Evolutionary conservation across 495 filamentous ascomycete species (phyloP).

Genomic region (Talaromyces trachyspermus): DNA sequence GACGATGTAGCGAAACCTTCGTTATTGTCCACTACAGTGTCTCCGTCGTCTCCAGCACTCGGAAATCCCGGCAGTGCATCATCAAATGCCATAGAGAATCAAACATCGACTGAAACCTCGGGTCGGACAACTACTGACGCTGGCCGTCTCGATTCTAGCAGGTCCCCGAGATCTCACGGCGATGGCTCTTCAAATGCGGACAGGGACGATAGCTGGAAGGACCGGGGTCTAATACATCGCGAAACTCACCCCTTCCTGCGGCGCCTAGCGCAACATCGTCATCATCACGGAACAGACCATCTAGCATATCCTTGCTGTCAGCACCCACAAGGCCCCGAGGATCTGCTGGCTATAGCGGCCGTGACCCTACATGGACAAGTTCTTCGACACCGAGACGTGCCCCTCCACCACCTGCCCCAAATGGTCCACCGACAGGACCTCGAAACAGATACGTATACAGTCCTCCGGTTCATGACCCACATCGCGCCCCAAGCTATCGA

Average conservation of each 20-base stretch:
- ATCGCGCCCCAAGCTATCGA: slow-evolving; percentile 36
- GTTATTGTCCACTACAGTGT: background rate
- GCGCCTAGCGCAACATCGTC: slow-evolving; percentile 34
- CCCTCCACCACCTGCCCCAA: slow-evolving; percentile 16
- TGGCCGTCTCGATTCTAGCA: background rate
- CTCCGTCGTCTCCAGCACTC: background rate
- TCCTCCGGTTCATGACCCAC: slow-evolving; percentile 18
- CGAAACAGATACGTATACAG: slow-evolving; percentile 29
- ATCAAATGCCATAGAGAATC: background rate
- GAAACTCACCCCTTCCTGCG: slow-evolving; percentile 20
- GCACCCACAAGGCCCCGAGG: slow-evolving; percentile 56
- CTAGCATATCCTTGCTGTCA: slow-evolving; percentile 44
- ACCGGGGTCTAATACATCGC: background rate
- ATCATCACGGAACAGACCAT: slow-evolving; percentile 40
- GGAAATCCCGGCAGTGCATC: background rate
- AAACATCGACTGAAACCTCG: background rate
- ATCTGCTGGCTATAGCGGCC: slow-evolving; percentile 27
- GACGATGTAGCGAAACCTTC: slow-evolving; percentile 2
- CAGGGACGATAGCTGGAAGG: background rate
- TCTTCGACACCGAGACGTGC: slow-evolving; percentile 31
- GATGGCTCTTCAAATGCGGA: background rate
- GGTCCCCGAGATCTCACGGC: background rate
- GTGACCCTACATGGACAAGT: slow-evolving; percentile 25
- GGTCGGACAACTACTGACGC: background rate
- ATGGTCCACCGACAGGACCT: slow-evolving; percentile 35